These are phyloP conservation scores for Knufia fluminis DNA, from an alignment of 2,329 filamentous ascomycete species.

Conservation along the genomic window DNA sequence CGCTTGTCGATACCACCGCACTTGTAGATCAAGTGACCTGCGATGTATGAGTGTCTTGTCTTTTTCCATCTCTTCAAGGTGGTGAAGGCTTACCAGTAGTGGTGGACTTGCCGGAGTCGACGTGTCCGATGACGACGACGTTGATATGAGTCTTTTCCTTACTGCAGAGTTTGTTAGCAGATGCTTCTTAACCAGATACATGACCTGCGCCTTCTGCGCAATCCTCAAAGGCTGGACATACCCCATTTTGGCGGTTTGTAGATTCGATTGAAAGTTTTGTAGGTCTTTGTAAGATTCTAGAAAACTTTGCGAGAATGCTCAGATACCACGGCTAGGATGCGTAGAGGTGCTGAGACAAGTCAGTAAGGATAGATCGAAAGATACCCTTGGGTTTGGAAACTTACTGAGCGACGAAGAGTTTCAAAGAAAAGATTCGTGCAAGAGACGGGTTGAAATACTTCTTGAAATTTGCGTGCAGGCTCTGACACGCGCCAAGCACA, in stretches of 20 bases:
- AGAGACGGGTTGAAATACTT: background rate
- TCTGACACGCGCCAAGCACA: background rate
- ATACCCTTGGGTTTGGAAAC: slow-evolving; percentile 17
- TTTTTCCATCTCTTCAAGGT: slow-evolving; percentile 24
- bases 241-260: slow-evolving; percentile 51
- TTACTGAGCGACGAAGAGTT: slow-evolving; percentile 24
- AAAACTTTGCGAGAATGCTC: slow-evolving; percentile 37
- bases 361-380: slow-evolving; percentile 17
- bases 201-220: slow-evolving; percentile 15
- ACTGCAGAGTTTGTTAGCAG: slow-evolving; percentile 42
- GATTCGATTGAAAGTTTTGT: slow-evolving; percentile 32
- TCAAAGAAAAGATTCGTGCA: slow-evolving; percentile 12
- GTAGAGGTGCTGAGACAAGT: slow-evolving; percentile 40
- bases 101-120: slow-evolving; percentile 99
- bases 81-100: slow-evolving; percentile 63
- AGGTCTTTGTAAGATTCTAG: slow-evolving; percentile 41
- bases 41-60: slow-evolving; percentile 27
- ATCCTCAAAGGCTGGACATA: slow-evolving; percentile 33
- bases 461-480: background rate
- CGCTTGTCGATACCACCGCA: slow-evolving; percentile 99
- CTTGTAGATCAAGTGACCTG: slow-evolving; percentile 99
- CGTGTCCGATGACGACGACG: slow-evolving; percentile 98
- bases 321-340: slow-evolving; percentile 42
- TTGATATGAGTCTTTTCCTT: slow-evolving; percentile 96
- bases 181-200: slow-evolving; percentile 17